A percentile compares a stretch with the other conserved stretches of the same genome.
Evolutionary conservation across 768 basidiomycete genomes (phyloP).

Genomic region (Suillus plorans): DNA sequence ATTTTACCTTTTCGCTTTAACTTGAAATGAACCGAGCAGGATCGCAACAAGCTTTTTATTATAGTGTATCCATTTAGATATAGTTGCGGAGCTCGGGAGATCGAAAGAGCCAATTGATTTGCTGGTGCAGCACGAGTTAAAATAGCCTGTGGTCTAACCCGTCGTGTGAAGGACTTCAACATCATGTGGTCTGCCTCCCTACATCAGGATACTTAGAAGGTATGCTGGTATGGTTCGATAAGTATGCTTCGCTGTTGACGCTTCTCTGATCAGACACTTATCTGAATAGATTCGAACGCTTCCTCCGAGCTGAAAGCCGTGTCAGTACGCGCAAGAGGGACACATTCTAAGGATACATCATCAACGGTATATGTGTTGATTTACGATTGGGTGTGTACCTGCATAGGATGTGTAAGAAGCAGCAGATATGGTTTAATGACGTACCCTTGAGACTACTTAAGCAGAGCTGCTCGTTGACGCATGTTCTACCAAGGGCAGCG

Average conservation of each 20-base stretch:
- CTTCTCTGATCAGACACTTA: not conserved
- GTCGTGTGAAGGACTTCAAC: not conserved
- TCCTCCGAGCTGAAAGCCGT: not conserved
- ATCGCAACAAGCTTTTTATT: not conserved
- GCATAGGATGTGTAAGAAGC: not conserved
- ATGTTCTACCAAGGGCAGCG: conserved; percentile 21
- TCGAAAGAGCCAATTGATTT: not conserved
- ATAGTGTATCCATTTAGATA: not conserved
- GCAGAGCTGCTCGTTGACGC: not conserved
- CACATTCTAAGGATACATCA: not conserved
- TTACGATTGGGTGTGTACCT: not conserved
- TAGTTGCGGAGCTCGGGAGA: not conserved
- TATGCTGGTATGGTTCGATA: not conserved
- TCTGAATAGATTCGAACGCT: not conserved
- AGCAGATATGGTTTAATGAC: not conserved
- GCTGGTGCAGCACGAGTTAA: not conserved
- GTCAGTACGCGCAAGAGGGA: not conserved
- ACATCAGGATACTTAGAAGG: not conserved
- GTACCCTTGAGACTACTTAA: not conserved
- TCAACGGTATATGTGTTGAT: not conserved
- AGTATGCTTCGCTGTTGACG: not conserved
- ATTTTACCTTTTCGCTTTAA: conserved; percentile 4
- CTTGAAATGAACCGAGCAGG: not conserved
- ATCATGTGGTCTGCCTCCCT: not conserved
- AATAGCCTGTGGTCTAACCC: not conserved